These are phyloP conservation scores for Arbutus unedo DNA, from an alignment of 148 eudicot species.

Conservation along the genomic window DNA sequence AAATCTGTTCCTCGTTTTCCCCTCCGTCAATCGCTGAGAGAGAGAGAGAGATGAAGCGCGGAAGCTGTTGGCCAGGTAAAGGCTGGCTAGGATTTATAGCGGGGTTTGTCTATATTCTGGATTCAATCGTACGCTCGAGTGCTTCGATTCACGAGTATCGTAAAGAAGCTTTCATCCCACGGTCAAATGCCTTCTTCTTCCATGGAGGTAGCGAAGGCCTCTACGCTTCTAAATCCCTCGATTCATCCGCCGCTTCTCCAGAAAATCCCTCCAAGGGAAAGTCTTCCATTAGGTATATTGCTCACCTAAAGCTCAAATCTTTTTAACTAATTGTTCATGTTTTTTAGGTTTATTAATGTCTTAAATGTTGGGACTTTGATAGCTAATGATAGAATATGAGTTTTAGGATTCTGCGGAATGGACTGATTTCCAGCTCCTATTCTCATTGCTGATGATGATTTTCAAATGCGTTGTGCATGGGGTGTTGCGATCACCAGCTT, in stretches of 20 bases:
- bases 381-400: neutral
- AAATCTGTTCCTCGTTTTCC: neutral
- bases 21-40: neutral
- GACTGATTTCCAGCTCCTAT: neutral
- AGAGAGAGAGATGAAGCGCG: slow-evolving; percentile 17
- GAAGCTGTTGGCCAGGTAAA: neutral
- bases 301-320: neutral
- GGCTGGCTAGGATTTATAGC: slow-evolving; percentile 40
- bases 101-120: slow-evolving; percentile 19
- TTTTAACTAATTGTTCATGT: neutral
- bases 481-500: neutral
- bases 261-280: slow-evolving; percentile 51
- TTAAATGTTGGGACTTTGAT: neutral
- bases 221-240: slow-evolving; percentile 58
- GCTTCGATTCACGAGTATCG: slow-evolving; percentile 80
- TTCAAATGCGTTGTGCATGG: neutral
- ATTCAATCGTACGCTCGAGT: slow-evolving; percentile 22
- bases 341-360: neutral
- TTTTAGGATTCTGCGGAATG: neutral
- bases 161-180: slow-evolving; percentile 54
- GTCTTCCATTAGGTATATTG: slow-evolving; percentile 66
- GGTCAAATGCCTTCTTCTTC: slow-evolving; percentile 67
- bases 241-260: slow-evolving; percentile 20
- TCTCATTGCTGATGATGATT: neutral
- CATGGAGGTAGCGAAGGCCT: slow-evolving; percentile 97